Percentiles rank a stretch among this genome's conserved stretches.
Evolutionary conservation across 495 filamentous ascomycete genomes (phyloP).

Genomic region (Bathelium albidoporum): DNA sequence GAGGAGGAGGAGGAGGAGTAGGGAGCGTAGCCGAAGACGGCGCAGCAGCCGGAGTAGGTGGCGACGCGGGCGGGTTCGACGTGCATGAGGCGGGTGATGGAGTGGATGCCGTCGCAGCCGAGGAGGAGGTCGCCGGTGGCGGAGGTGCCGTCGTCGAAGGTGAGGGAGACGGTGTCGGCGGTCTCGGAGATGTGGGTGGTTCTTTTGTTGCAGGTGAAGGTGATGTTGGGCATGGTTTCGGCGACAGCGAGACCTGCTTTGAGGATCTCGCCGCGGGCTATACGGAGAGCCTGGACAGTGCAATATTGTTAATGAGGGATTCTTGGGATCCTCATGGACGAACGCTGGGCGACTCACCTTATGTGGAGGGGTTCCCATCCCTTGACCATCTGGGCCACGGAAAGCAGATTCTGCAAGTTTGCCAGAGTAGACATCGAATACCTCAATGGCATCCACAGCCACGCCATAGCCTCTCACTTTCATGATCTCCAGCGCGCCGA

Average conservation of each 20-base stretch:
- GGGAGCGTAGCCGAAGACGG: slow-evolving; percentile 44
- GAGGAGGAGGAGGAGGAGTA: no score
- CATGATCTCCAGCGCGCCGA: slow-evolving; percentile 40
- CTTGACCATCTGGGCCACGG: slow-evolving; percentile 23
- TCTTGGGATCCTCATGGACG: background rate
- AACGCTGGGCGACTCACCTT: slow-evolving; percentile 1
- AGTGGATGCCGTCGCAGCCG: slow-evolving; percentile 58
- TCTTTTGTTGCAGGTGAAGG: slow-evolving; percentile 28
- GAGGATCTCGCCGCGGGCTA: slow-evolving; percentile 23
- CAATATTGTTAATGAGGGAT: background rate
- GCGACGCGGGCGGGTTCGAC: slow-evolving; percentile 41
- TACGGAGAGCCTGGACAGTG: slow-evolving; percentile 18
- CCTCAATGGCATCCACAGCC: slow-evolving; percentile 33
- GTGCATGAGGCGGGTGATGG: slow-evolving; percentile 41
- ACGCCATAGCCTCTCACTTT: slow-evolving; percentile 35
- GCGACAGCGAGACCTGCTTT: slow-evolving; percentile 38
- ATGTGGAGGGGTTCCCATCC: slow-evolving; percentile 23
- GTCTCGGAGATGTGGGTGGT: slow-evolving; percentile 34
- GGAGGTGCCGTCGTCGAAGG: slow-evolving; percentile 41
- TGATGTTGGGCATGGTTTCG: slow-evolving; percentile 23
- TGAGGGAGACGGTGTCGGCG: slow-evolving; percentile 33
- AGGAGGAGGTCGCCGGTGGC: slow-evolving; percentile 44
- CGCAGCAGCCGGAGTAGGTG: slow-evolving; percentile 44
- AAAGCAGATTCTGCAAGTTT: slow-evolving; percentile 25
- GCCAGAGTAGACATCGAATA: slow-evolving; percentile 44